Base-by-base conservation (phyloP, 2,329 filamentous ascomycete species). In the Onygenales sp. region DNA sequence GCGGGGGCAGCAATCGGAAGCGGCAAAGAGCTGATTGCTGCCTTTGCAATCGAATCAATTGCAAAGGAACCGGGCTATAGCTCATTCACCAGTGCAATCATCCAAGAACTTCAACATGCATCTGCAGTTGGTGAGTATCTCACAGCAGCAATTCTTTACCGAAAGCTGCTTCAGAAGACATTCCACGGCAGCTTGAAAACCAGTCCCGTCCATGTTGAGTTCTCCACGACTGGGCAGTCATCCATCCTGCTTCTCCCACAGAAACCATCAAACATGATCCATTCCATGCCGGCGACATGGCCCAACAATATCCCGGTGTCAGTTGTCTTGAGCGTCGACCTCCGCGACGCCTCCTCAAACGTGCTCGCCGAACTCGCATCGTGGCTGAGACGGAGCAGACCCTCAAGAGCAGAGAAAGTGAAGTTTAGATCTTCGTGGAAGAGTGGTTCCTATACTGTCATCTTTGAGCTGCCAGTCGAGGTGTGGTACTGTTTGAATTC, bases 381-480 rank as follows among this genome's bases (percentile, higher is more conserved):
- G 10, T 33, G 45, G 45, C n/a, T 48, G 9, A 48, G 9, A 27
- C 21, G 4, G 2, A 48, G 27, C 27, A 48, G 32, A 34, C 48
- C 32, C 1, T 42, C 48, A 39, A 8, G 48, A 1, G 48, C 27
- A 2, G 48, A 40, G 21, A 39, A 2, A 17, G 48, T 50, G 36
- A 50, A 50, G 27, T 42, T 50, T 39, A 11, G 21, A 13, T 42
- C 32, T 10, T 33, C 4, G 10, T 37, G 40, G 49, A 32, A 36
- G 9, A 52, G 37, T 36, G 31, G 5, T 17, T 52, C 49, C 39
- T 45, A 32, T 4, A 52, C 14, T n/a, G 8, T 52, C 8, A 37
- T 52, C n/a, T 52, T 52, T 27, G 49, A 52, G 39, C 4, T 52
- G 10, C 49, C 49, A 13, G 2, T 52, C n/a, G 49, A 52, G 40